Conservation (phyloP, 1,284 basidiomycete species). For the Phylloboletellus chloephorus region DNA sequence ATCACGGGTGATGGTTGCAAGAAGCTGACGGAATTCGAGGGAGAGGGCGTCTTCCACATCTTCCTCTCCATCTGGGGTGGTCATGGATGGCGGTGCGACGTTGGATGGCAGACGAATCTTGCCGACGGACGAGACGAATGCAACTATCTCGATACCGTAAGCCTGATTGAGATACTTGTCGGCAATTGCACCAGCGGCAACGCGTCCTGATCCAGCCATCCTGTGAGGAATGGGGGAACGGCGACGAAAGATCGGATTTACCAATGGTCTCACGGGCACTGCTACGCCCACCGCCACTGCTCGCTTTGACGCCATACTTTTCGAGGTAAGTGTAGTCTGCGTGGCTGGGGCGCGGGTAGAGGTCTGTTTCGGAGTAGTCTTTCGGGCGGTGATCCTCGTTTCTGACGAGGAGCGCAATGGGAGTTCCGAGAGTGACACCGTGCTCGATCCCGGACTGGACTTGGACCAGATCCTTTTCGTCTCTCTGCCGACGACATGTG, state of each 20-base stretch:
- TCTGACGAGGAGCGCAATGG: constrained; percentile 91
- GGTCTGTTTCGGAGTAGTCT: constrained; percentile 97
- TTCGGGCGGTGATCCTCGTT: constrained; percentile 99
- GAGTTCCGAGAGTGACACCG: constrained; percentile 94
- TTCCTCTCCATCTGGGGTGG: constrained; percentile 40
- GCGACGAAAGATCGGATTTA: constrained; percentile 24
- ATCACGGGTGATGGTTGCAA: constrained; percentile 78
- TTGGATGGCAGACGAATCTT: constrained; percentile 76
- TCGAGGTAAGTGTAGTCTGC: constrained; percentile 98
- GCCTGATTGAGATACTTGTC: constrained; percentile 91
- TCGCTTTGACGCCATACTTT: constrained; percentile 97
- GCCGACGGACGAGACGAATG: constrained; percentile 95
- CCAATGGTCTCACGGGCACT: constrained; percentile 97
- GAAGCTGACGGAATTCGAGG: constrained; percentile 78
- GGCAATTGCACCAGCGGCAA: constrained; percentile 97
- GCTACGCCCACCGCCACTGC: constrained; percentile 91
- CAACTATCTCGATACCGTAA: constrained; percentile 92
- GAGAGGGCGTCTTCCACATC: constrained; percentile 77
- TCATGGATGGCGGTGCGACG: constrained; percentile 38
- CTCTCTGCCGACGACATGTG: constrained; percentile 54
- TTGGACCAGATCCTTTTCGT: constrained; percentile 94
- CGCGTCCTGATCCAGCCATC: constrained; percentile 57
- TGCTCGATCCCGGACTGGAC: constrained; percentile 94
- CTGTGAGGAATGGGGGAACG: constrained; percentile 8
- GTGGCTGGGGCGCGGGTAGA: constrained; percentile 95